Base-by-base conservation (phyloP, 2,329 filamentous ascomycete genomes). In the Aotearoamyces nothofagi region DNA sequence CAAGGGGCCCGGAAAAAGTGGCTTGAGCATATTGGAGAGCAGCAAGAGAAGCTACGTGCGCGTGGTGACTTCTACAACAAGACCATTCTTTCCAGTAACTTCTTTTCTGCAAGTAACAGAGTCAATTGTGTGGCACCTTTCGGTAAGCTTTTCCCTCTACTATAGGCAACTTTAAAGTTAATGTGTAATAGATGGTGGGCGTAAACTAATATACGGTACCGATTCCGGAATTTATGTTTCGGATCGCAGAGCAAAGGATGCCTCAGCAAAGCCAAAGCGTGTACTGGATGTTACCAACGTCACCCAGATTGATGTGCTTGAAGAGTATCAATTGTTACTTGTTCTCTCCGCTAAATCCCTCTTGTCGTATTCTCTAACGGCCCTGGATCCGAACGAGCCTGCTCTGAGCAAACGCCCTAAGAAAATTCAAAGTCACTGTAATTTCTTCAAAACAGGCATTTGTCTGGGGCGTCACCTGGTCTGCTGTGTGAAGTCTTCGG, bases 361-460 rank as follows among this genome's bases (percentile, higher is more conserved):
- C 7, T 76, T 82, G 42, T 93, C 87, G 5, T 96, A 90, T 57
- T 74, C 83, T 2, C 63, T 93, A 29, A 78, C 87, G 37, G 84
- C 83, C 9, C 63, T 98, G 32, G 87, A 93, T 44, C 69, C 78
- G 3, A 78, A 78, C 38, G 86, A 96, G 46, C 77, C 76, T 29
- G 69, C 81, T 17, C 61, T 86, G 32, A 72, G 73, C 10, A 93
- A 90, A 53, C 72, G 84, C 23, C 83, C 84, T 6, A 87, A 90
- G 61, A 94, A 94, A 63, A 96, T 98, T 39, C 79, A 86, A 54
- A 92, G 81, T 44, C 86, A 94, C 56, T 92, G 87, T 54, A 94
- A 87, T 54, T 98, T 96, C 60, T 98, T 98, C 72, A 93, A 92
- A 57, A 80, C 84, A 11, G 90, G 90, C 22, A 92, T 94, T 45